Evolutionary conservation across 23 red algal species (phyloP).

Genomic region (Gracilaria gracilis): DNA sequence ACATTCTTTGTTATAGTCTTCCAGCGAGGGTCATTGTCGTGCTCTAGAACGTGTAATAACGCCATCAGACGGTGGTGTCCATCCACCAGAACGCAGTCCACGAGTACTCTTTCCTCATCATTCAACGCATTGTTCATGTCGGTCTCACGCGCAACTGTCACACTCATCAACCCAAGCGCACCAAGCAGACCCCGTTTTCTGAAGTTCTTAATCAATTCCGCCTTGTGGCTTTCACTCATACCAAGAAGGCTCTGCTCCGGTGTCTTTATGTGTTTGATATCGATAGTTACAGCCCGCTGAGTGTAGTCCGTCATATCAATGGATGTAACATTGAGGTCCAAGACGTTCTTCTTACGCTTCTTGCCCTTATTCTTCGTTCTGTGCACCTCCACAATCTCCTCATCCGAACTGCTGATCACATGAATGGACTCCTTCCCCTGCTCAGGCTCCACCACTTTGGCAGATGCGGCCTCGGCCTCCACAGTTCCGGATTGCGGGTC

Average conservation of each 20-base stretch:
- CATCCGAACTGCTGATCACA: background rate
- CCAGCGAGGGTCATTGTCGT: background rate
- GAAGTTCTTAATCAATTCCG: background rate
- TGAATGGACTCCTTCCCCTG: background rate
- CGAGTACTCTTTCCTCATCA: background rate
- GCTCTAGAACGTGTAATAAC: background rate
- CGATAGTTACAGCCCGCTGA: background rate
- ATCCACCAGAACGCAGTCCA: slow-evolving; percentile 5
- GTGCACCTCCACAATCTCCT: background rate
- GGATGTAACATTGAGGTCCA: background rate
- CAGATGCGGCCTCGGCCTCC: background rate
- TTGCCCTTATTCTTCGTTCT: slow-evolving; percentile 1
- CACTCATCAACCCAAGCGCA: slow-evolving; percentile 7
- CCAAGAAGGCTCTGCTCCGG: background rate
- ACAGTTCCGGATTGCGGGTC: background rate
- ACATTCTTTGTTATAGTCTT: slow-evolving; percentile 1
- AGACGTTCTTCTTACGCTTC: background rate
- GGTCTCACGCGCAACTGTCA: slow-evolving; percentile 14
- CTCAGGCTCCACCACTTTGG: background rate
- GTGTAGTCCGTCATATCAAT: slow-evolving; percentile 1
- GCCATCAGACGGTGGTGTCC: background rate
- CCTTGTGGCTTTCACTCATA: slow-evolving; percentile 5
- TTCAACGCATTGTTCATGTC: background rate
- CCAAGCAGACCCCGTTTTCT: background rate
- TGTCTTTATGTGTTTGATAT: slow-evolving; percentile 12